Evolutionary conservation across 2,329 filamentous ascomycete genomes (phyloP), one percentile per base, ranked within the genome.

Genomic region (Apiospora koreana): DNA sequence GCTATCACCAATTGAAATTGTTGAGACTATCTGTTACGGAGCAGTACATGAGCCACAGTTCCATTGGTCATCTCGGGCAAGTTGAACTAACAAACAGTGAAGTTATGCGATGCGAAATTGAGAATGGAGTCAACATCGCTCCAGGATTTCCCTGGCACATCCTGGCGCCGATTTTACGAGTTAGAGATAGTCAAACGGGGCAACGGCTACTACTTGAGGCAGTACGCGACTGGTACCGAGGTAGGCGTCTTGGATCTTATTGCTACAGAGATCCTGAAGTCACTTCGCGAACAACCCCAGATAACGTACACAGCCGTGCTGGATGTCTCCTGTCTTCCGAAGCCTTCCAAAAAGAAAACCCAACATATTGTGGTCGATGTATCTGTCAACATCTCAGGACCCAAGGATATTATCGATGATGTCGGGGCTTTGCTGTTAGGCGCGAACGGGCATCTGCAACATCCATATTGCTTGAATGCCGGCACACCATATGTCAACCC

Each of bases 401-500:
- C 58, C 1, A 23, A 7, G 1, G 1, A 38, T n/a, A 38, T 23
- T 4, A 38, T 65, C 3, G 58, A 65, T 25, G 58, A 23, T 41
- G 31, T 42, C 3, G 58, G 58, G 2, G 5, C 7, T 18, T 12
- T 7, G 16, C 35, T 65, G 21, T 41, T 31, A 18, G 18, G 18
- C 5, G 18, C 18, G 2, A 42, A 18, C 6, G 58, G 21, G 21
- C 41, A n/a, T 12, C 18, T 65, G 9, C 58, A 65, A 3, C 58
- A 65, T 23, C 58, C 58, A 9, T 38, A 7, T 42, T 65, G 12
- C 31, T 42, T 65, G 23, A 18, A 28, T n/a, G 8, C 18, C 18
- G 65, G 25, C 5, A 69, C n/a, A 6, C 48, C 65, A 58, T 72
- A 73, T 28, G 38, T 65, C 16, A 73, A 73, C 41, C 72, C 72